Evolutionary conservation across 169 alveolate species (phyloP), one percentile per base, ranked within the genome.

Genomic region (Eimeria praecox): DNA sequence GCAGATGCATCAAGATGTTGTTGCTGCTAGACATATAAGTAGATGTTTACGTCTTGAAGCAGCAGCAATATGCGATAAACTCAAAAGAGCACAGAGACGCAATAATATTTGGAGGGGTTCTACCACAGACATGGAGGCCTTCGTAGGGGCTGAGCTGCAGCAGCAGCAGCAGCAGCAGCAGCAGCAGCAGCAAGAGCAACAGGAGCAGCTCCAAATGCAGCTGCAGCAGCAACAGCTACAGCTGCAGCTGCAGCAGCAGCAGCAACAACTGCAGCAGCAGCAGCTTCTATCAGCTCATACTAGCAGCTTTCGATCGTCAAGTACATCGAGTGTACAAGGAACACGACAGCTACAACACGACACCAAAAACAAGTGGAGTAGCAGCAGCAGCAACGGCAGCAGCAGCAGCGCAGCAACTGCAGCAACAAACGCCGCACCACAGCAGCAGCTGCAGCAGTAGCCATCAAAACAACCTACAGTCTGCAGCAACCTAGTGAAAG

Each of bases 1-100:
- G 89, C 89, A 78, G 24, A 78, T 78, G 66, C 89, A 78, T 27
- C 89, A 78, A 42, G 89, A 78, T 78, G 89, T 78, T 42, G 89
- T n/a, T n/a, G 89, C 89, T 40, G 89, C 89, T 22, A 10, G 89
- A n/a, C 33, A 42, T 4, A 78, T 42, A 5, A 78, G 89, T 42
- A 14, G 83, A 5, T 33, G 83, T 22, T n/a, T 73, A 4, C 46
- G 54, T 5, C 49, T 73, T 4, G 83, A 73, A 22, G 83, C 83
- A 40, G 46, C 83, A 73, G 83, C 83, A 38, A 3, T 73, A 20
- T 73, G 27, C 18, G 83, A 73, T 40, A 73, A 40, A 16, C 33
- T 35, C 27, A 44, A 18, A 9, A 20, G 69, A 8, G 69, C 59
- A 35, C 87, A 77, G 27, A 78, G 44, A 40, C 27, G 83, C n/a